These are phyloP conservation scores for Nannochloropsis gaditana DNA, from an alignment of 108 stramenopile genomes.

Conservation along the genomic window DNA sequence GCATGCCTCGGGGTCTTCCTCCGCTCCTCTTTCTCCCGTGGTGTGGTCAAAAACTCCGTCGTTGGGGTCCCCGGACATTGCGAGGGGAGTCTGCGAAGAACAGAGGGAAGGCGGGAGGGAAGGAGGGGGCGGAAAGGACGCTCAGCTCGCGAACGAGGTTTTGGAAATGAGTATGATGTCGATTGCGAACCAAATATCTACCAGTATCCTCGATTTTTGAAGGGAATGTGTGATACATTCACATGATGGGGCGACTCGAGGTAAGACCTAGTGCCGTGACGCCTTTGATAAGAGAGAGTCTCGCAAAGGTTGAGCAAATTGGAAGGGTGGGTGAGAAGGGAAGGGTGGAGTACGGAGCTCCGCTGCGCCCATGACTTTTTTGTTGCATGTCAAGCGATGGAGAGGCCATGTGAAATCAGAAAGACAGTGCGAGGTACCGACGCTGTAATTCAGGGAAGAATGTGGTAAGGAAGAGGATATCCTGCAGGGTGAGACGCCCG, in stretches of 20 bases:
- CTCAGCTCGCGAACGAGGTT: neutral
- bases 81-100: neutral
- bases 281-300: neutral
- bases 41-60: neutral
- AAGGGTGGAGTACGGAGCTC: neutral
- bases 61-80: neutral
- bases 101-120: neutral
- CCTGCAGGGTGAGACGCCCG: too few relatives aligned
- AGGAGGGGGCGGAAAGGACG: neutral
- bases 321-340: neutral
- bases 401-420: too few relatives aligned
- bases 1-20: neutral
- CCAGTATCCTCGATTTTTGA: neutral
- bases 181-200: neutral
- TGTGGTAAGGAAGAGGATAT: too few relatives aligned
- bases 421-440: too few relatives aligned
- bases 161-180: neutral
- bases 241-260: too few relatives aligned
- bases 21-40: neutral
- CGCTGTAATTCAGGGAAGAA: too few relatives aligned
- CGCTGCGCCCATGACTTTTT: too few relatives aligned
- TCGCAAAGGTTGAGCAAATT: neutral
- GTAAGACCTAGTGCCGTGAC: too few relatives aligned
- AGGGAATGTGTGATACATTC: neutral
- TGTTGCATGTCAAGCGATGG: too few relatives aligned